A percentile compares a stretch with the other conserved stretches of the same genome.
Conservation (phyloP, 2,329 filamentous ascomycete genomes). For the Alternaria brassicicola region DNA sequence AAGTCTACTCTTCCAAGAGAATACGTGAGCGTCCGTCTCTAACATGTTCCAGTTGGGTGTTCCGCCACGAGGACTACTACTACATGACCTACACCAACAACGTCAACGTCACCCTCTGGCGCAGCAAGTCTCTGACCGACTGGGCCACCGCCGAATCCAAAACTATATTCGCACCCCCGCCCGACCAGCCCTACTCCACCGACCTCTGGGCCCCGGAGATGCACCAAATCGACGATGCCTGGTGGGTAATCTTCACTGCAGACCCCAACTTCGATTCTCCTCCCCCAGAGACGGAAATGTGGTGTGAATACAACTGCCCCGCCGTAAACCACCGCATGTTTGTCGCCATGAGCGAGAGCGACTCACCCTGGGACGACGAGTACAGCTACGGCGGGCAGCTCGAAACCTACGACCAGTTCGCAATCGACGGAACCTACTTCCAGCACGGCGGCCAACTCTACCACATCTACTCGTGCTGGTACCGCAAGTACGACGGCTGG, state of each 20-base stretch:
- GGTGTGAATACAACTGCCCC: slow-evolving; percentile 57
- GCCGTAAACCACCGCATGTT: slow-evolving; percentile 61
- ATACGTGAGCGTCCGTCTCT: background rate
- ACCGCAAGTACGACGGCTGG: slow-evolving; percentile 56
- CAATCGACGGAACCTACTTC: slow-evolving; percentile 62
- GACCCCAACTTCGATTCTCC: slow-evolving; percentile 56
- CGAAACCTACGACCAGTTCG: slow-evolving; percentile 60
- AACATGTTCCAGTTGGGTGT: slow-evolving; percentile 47
- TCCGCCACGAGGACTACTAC: slow-evolving; percentile 51
- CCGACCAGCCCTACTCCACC: slow-evolving; percentile 53
- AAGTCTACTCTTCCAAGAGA: slow-evolving; percentile 14
- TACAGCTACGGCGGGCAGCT: slow-evolving; percentile 56
- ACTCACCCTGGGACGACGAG: slow-evolving; percentile 54
- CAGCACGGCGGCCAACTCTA: slow-evolving; percentile 48
- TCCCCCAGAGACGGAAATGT: slow-evolving; percentile 56
- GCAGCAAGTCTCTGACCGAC: slow-evolving; percentile 51
- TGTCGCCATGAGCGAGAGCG: slow-evolving; percentile 52
- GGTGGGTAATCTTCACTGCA: slow-evolving; percentile 62
- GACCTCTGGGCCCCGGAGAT: slow-evolving; percentile 60
- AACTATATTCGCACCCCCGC: slow-evolving; percentile 51
- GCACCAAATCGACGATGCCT: slow-evolving; percentile 54
- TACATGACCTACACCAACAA: slow-evolving; percentile 55
- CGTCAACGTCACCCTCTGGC: slow-evolving; percentile 52
- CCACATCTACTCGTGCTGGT: slow-evolving; percentile 51
- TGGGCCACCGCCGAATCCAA: slow-evolving; percentile 55